Evolutionary conservation across 2,329 filamentous ascomycete genomes (phyloP).

Genomic region (Diaporthe sp.): DNA sequence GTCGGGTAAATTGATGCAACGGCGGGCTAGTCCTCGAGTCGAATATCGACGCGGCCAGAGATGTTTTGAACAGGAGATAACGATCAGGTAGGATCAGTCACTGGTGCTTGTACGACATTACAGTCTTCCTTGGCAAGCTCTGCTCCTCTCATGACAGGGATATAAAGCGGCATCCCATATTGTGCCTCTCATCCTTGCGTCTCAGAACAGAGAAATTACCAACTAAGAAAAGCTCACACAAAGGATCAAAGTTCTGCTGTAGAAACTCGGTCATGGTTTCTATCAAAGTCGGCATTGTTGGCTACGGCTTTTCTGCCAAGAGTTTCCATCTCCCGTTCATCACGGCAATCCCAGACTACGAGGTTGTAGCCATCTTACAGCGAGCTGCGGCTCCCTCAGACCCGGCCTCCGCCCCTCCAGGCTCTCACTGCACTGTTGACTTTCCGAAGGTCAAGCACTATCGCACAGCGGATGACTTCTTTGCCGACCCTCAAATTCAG

Average conservation of each 20-base stretch:
- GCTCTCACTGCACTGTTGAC: conserved; percentile 60
- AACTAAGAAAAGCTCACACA: background rate
- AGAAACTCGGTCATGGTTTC: background rate
- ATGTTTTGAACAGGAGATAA: background rate
- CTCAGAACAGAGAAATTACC: background rate
- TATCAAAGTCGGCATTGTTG: conserved; percentile 60
- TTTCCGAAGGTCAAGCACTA: conserved; percentile 64
- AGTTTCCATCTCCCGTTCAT: conserved; percentile 63
- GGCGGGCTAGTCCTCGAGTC: background rate
- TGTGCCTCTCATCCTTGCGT: background rate
- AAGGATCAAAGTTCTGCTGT: background rate
- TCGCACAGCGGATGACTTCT: conserved; percentile 66
- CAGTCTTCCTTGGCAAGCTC: background rate
- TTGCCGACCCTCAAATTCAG: conserved; percentile 60
- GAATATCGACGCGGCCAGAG: background rate
- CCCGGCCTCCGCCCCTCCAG: conserved; percentile 40
- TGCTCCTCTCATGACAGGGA: background rate
- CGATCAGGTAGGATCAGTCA: background rate
- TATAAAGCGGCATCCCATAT: background rate
- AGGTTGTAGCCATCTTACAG: conserved; percentile 60
- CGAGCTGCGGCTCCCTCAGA: conserved; percentile 51
- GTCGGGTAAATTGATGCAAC: background rate
- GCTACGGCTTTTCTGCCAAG: conserved; percentile 60
- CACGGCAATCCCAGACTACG: conserved; percentile 54
- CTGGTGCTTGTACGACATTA: background rate